Percentiles rank a stretch among this genome's conserved stretches.
Evolutionary conservation across 208 protist genomes (phyloP).

Genomic region (Kentomonas sorsogonicus): DNA sequence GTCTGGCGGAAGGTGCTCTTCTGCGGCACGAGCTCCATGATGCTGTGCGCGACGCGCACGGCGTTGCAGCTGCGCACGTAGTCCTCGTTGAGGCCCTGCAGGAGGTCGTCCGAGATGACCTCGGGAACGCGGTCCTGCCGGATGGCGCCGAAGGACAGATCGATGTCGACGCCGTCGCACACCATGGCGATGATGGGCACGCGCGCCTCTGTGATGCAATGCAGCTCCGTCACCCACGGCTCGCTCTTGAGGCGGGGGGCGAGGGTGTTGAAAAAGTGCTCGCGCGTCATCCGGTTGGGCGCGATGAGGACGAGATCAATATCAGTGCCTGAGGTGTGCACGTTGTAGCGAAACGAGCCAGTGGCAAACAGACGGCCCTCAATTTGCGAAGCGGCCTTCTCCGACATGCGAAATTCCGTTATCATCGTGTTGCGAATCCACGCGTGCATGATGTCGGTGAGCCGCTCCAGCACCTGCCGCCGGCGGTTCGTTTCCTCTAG

Average conservation of each 20-base stretch:
- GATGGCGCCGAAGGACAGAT: slow-evolving; percentile 95
- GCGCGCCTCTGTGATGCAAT: slow-evolving; percentile 91
- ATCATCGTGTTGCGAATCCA: slow-evolving; percentile 89
- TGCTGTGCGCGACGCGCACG: slow-evolving; percentile 94
- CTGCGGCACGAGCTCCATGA: slow-evolving; percentile 96
- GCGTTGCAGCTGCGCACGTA: slow-evolving; percentile 94
- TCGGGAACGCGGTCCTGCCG: slow-evolving; percentile 84
- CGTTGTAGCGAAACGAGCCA: slow-evolving; percentile 98
- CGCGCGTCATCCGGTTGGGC: slow-evolving; percentile 87
- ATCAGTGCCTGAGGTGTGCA: slow-evolving; percentile 94
- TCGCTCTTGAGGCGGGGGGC: slow-evolving; percentile 67
- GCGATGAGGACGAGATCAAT: slow-evolving; percentile 96
- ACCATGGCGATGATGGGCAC: slow-evolving; percentile 97
- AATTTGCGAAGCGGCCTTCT: slow-evolving; percentile 75
- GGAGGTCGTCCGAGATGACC: slow-evolving; percentile 89
- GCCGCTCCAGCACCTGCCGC: slow-evolving; percentile 70
- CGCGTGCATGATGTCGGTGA: slow-evolving; percentile 74
- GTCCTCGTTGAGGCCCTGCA: slow-evolving; percentile 93
- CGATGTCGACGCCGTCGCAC: slow-evolving; percentile 94
- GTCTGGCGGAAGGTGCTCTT: slow-evolving; percentile 92
- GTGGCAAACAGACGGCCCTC: slow-evolving; percentile 96
- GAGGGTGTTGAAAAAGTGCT: slow-evolving; percentile 94
- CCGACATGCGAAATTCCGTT: slow-evolving; percentile 85
- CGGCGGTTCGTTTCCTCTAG: slow-evolving; percentile 86
- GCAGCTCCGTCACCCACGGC: slow-evolving; percentile 76